Base-by-base conservation (phyloP, 2,329 filamentous ascomycete genomes). In the Aspergillus latus region DNA sequence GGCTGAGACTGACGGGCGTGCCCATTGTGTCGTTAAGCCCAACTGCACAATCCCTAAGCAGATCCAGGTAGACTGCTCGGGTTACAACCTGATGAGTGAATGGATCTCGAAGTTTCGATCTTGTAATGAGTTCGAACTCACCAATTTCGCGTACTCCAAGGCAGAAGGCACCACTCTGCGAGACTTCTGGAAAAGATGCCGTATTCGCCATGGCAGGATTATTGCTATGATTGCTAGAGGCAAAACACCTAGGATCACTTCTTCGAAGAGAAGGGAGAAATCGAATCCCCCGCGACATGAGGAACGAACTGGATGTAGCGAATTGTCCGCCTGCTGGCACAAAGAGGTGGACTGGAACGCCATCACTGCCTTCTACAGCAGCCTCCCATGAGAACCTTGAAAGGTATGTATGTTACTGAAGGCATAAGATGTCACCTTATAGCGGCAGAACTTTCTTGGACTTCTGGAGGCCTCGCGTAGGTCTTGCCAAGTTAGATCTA, bases 241-340 rank as follows among this genome's bases (percentile, higher is more conserved):
- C 13, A 74, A 55, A 29, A 75, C 67, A 16, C 67, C 64, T 46
- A 78, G 64, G 36, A 78, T 71, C 2, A 68, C 68, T 55, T 79
- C 75, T 59, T 79, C 76, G 54, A 78, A 78, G n/a, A 78, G 65
- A 45, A 78, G 67, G 21, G 76, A 76, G 59, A 78, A 78, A 55
- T 78, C 76, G 59, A 78, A 77, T 10, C 67, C 70, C 16, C 69
- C 70, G 21, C 73, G 70, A 66, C 74, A 76, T 39, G 64, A 62
- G 16, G 62, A 56, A 9, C 70, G 71, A 57, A 68, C 67, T 52
- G 69, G 67, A 28, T 64, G 67, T 37, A 76, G 63, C 6, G 68
- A 66, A 56, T 74, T 70, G 60, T 75, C 73, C 42, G 71, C 60
- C 58, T 66, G 64, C 21, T 56, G 64, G 63, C 72, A 74, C 51